Evolutionary conservation across 192 early-diverging fungal genomes (phyloP), one percentile per base, ranked within the genome.

Genomic region (Dispira simplex): DNA sequence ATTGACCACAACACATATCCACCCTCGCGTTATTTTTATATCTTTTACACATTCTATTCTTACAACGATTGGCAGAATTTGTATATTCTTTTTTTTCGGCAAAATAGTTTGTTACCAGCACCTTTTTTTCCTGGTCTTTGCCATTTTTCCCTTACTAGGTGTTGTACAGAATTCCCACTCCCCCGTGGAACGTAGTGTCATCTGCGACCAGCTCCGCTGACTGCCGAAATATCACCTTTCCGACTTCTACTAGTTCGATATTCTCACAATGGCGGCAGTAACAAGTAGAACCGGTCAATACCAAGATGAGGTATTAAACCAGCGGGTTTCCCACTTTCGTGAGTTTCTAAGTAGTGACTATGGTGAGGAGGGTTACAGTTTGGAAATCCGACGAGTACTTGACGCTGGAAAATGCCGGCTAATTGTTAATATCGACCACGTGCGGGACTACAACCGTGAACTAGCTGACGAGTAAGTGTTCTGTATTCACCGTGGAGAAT

Each of bases 391-490:
- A 20, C 77, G 73, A 46, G 74, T 81, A 77, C 49, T 81, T 21
- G 49, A 64, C 2, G 63, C 54, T 6, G 69, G 65, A 18, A 62
- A 79, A 63, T 63, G 81, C 10, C 82, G 96, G 16, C 72, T 97
- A 27, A 78, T 99, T 18, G 82, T 97, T 63, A 93, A 88, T 62
- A 71, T 99, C 51, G 93, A 99, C 77, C 81, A 90, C 69, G 63
- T 99, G 13, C 87, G 94, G 63, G 70, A 81, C 56, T 87, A 89
- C 70, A 81, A 84, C 69, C 58, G 75, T 0, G 83, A 84, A 21
- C 85, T 89, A 62, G 82, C 88, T 3, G 75, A 81, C 66, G 82
- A 87, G 90, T 56, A 56, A 56, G 54, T 56, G 20, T 14, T 56
- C 49, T 18, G 8, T 23, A 51, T 4, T 51, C 4, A 18, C 46